A percentile compares a stretch with the other conserved stretches of the same genome.
Conservation (phyloP, 1,139 yeast species). For the Yamadazyma songkhlaensis region DNA sequence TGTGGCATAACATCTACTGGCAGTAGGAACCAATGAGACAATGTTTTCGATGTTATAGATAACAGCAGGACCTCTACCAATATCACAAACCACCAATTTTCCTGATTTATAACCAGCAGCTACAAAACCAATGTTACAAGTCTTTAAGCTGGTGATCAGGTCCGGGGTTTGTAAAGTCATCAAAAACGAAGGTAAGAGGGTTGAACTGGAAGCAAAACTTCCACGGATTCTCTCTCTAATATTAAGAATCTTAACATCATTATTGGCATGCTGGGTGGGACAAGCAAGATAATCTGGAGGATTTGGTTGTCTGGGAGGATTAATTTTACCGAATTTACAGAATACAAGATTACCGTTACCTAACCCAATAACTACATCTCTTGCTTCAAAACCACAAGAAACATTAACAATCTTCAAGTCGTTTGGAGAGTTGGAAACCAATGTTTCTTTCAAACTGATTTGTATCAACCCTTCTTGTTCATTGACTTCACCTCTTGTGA, state of each 20-base stretch:
- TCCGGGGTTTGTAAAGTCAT: constrained; percentile 37
- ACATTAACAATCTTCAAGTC: constrained; percentile 50
- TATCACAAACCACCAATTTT: constrained; percentile 67
- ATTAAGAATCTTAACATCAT: constrained; percentile 33
- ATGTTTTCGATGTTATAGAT: constrained; percentile 54
- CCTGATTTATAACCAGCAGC: constrained; percentile 83
- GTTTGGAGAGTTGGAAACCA: constrained; percentile 25
- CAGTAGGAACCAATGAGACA: constrained; percentile 36
- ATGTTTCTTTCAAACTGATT: constrained; percentile 33
- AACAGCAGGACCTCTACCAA: constrained; percentile 78
- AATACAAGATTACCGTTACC: constrained; percentile 72
- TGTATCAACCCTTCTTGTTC: constrained; percentile 48
- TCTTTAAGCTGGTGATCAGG: constrained; percentile 55
- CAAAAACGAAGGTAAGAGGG: constrained; percentile 64
- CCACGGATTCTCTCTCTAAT: constrained; percentile 33
- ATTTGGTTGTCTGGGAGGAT: constrained; percentile 13
- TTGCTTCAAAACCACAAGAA: constrained; percentile 72
- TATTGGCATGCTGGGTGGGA: constrained; percentile 33
- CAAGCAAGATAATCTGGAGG: constrained; percentile 28
- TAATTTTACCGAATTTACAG: constrained; percentile 61
- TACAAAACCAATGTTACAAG: constrained; percentile 81
- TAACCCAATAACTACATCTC: constrained; percentile 73
- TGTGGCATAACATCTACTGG: constrained; percentile 46
- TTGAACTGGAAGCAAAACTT: constrained; percentile 26
- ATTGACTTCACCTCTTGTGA: constrained; percentile 71